Evolutionary conservation across 495 filamentous ascomycete genomes (phyloP).

Genomic region (Chaetomium tenue): DNA sequence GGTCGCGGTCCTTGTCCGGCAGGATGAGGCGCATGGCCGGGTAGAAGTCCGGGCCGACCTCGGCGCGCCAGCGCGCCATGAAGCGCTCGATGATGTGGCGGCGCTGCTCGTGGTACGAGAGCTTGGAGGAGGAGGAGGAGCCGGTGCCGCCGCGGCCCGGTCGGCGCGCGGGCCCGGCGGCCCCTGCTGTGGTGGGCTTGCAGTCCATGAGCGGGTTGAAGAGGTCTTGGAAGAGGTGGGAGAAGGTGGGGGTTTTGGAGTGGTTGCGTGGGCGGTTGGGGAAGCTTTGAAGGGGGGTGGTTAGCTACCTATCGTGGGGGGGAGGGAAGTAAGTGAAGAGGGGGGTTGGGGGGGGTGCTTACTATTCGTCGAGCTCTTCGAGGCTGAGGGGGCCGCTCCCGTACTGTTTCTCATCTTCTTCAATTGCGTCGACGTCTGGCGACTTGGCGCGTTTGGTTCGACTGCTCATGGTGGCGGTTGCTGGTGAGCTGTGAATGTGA

Average conservation of each 20-base stretch:
- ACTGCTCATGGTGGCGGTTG: conserved; percentile 26
- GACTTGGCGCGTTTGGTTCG: conserved; percentile 25
- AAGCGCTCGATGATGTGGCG: conserved; percentile 86
- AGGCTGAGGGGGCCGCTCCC: conserved; percentile 43
- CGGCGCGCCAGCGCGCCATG: conserved; percentile 81
- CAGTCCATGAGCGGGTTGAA: conserved; percentile 87
- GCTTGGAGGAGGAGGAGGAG: conserved; percentile 50
- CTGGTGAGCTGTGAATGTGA: neutral
- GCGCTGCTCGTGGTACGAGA: conserved; percentile 77
- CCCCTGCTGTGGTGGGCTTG: conserved; percentile 67
- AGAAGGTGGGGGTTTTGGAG: conserved; percentile 76
- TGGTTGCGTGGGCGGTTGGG: conserved; percentile 82
- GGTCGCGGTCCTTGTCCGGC: conserved; percentile 90
- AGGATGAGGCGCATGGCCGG: conserved; percentile 88
- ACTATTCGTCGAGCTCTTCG: conserved; percentile 66
- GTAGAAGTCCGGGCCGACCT: conserved; percentile 90
- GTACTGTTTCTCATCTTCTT: conserved; percentile 53
- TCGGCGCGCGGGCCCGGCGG: conserved; percentile 37
- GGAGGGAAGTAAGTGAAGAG: neutral
- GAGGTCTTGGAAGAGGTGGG: conserved; percentile 69
- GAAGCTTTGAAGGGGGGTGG: conserved; percentile 58
- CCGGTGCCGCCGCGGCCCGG: conserved; percentile 33
- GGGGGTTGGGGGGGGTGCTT: conserved; percentile 16
- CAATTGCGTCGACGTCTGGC: conserved; percentile 53
- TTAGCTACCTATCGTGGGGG: conserved; percentile 30